Evolutionary conservation across 176 grass and related monocot genomes (phyloP).

Genomic region (Cenchrus purpureus): DNA sequence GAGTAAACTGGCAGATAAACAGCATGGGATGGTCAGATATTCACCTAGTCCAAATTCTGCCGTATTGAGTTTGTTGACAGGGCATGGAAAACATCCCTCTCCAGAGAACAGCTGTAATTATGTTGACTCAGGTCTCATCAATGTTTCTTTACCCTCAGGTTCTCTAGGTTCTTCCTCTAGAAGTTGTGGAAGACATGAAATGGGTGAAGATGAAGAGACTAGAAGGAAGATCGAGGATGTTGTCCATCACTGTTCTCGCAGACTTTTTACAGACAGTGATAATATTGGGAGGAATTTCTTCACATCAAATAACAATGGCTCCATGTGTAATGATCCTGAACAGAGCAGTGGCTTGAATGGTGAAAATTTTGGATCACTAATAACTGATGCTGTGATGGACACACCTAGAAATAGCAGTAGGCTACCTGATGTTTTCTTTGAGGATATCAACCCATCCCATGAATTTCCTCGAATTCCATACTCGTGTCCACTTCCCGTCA

Average conservation of each 20-base stretch:
- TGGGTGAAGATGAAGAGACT: slow-evolving; percentile 42
- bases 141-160: slow-evolving; percentile 30
- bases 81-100: slow-evolving; percentile 39
- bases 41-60: slow-evolving; percentile 51
- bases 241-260: slow-evolving; percentile 48
- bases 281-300: slow-evolving; percentile 41
- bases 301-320: slow-evolving; percentile 35
- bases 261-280: slow-evolving; percentile 54
- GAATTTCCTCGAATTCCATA: slow-evolving; percentile 58
- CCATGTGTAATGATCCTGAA: slow-evolving; percentile 33
- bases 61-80: slow-evolving; percentile 47
- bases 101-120: slow-evolving; percentile 31
- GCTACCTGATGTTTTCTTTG: slow-evolving; percentile 50
- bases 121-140: slow-evolving; percentile 25
- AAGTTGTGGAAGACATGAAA: slow-evolving; percentile 29
- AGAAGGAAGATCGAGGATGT: slow-evolving; percentile 50
- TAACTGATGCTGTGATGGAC: slow-evolving; percentile 39
- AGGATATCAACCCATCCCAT: slow-evolving; percentile 45
- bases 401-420: slow-evolving; percentile 43
- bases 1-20: slow-evolving; percentile 34
- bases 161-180: slow-evolving; percentile 29
- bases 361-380: slow-evolving; percentile 30
- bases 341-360: slow-evolving; percentile 32
- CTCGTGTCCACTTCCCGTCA: slow-evolving; percentile 69
- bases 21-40: slow-evolving; percentile 30